Base-by-base conservation (phyloP, 768 basidiomycete genomes). In the Lentinula sp. region DNA sequence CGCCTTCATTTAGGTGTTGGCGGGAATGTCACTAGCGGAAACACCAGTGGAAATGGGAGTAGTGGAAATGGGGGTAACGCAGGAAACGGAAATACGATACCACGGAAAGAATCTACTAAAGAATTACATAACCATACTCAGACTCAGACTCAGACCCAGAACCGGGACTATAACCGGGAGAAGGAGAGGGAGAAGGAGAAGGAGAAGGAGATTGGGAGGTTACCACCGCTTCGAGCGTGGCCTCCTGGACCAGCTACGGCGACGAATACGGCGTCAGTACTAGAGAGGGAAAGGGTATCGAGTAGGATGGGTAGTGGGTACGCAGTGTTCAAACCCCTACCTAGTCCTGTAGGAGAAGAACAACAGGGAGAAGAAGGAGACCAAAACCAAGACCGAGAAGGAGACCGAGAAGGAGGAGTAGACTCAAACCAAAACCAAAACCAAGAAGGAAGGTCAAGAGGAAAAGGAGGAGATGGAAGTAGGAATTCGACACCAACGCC, bases 141-240 rank as follows among this genome's bases (percentile, higher is more conserved):
- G 37, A 8, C 3, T 37, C 37, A 37, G 7, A 7, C 7, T 37
- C 37, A 11, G 7, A 7, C 37, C 4, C 37, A 11, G 7, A 7
- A 11, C 11, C 37, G 37, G 11, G n/a, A n/a, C n/a, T n/a, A n/a
- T n/a, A n/a, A n/a, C n/a, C n/a, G n/a, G n/a, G n/a, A n/a, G n/a
- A n/a, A n/a, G n/a, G n/a, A n/a, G n/a, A n/a, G 11, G 37, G 37
- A 39, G 37, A 39, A 2, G 3, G 23, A 8, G 37, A 37, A 34
- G 11, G 46, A 43, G 16, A 63, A 52, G 48, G 67, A 70, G 2
- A 63, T 70, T 39, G 67, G 72, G 15, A 28, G 13, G 15, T 5
- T 43, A 6, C 37, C 39, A 43, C 40, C 37, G 23, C 85, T 82
- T 74, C 86, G 87, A 75, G 87, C 87, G 74, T 82, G 88, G 66